Evolutionary conservation across 331 rosid genomes (phyloP).

Genomic region (Arachis monticola): DNA sequence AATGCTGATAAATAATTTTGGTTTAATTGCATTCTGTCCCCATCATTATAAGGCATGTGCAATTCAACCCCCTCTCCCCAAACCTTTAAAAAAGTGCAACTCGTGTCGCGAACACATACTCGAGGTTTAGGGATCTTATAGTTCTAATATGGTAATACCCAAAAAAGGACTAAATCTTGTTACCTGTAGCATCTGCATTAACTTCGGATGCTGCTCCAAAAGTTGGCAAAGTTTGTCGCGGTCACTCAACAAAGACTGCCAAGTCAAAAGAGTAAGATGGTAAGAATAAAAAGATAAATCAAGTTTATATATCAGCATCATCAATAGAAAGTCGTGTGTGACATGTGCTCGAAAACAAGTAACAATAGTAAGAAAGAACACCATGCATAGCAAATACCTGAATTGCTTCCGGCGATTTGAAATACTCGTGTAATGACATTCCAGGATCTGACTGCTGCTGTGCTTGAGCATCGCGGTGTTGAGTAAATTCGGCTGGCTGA

Average conservation of each 20-base stretch:
- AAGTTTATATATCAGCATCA: conserved; percentile 9
- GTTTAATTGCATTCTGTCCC: too few species aligned
- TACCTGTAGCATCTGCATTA: conserved; percentile 99
- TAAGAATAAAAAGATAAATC: conserved; percentile 19
- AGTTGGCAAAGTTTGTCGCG: conserved; percentile 42
- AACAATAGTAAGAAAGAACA: background rate
- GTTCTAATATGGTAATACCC: too few species aligned
- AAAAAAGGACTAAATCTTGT: background rate
- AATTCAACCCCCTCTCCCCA: too few species aligned
- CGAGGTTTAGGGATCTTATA: too few species aligned
- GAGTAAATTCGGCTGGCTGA: conserved; percentile 67
- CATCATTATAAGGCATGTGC: too few species aligned
- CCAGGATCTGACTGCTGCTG: conserved; percentile 75
- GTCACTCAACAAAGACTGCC: conserved; percentile 90
- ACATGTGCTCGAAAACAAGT: conserved; percentile 27
- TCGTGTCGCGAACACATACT: too few species aligned
- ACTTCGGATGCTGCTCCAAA: conserved; percentile 98
- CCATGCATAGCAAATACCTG: conserved; percentile 57
- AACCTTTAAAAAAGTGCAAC: too few species aligned
- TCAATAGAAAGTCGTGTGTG: background rate
- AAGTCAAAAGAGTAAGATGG: conserved; percentile 40
- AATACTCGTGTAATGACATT: conserved; percentile 85
- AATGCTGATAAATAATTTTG: background rate
- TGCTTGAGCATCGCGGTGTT: conserved; percentile 53
- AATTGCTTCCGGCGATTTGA: conserved; percentile 97